These are phyloP conservation scores for Naegleria gruberi DNA, from an alignment of 208 protist species.

Conservation along the genomic window DNA sequence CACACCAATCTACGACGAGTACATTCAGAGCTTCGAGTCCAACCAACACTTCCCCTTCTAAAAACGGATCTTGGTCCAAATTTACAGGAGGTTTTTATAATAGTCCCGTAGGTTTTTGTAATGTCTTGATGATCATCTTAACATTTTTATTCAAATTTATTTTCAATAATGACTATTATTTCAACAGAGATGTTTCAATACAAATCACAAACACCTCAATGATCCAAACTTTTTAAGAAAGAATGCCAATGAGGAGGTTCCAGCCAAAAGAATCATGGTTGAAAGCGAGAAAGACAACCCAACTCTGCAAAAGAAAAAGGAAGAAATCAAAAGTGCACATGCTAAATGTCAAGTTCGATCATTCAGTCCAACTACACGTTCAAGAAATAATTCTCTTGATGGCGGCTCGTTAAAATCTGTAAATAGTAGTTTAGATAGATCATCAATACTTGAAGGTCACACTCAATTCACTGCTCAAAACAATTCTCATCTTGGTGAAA, in stretches of 20 bases:
- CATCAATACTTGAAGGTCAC: not conserved
- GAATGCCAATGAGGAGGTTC: not conserved
- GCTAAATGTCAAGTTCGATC: not conserved
- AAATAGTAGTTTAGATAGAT: not conserved
- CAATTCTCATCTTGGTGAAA: too few relatives aligned
- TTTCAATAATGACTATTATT: too few relatives aligned
- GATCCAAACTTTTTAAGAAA: not conserved
- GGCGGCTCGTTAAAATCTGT: not conserved
- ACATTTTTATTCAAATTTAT: too few relatives aligned
- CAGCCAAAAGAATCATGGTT: not conserved
- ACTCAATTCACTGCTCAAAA: not conserved
- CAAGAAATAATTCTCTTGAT: not conserved
- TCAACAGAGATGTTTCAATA: not conserved
- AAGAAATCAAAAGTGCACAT: not conserved
- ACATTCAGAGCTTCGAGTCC: not conserved
- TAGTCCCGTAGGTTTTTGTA: not conserved
- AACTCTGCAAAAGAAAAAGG: not conserved
- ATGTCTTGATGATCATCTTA: too few relatives aligned
- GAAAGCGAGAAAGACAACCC: not conserved
- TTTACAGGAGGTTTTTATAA: not conserved
- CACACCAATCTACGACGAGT: too few relatives aligned
- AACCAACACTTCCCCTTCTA: not conserved
- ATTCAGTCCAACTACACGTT: not conserved
- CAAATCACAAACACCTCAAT: not conserved
- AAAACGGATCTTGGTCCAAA: not conserved